Evolutionary conservation across 1,139 yeast species (phyloP), one percentile per base, ranked within the genome.

Genomic region (Hemisphaericaspora xylofermentans): DNA sequence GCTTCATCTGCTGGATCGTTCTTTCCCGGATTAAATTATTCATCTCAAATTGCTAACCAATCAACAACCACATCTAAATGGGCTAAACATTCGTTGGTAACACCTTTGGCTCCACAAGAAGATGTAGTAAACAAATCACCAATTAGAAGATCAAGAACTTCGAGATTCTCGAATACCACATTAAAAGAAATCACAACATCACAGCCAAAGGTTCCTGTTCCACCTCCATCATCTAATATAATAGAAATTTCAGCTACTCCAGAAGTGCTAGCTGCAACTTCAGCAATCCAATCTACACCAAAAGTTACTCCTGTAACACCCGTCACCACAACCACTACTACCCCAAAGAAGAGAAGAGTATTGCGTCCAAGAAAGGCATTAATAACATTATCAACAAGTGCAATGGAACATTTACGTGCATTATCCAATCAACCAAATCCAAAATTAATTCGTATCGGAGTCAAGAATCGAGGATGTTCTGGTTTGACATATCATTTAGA

Each of bases 401-500:
- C 98, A 0, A 69, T 88, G 3, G 61, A 64, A 6, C 97, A 93
- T 63, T 68, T 93, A 47, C 69, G 68, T 44, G 78, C 74, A 1
- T 70, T 93, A 30, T 66, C 85, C 50, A 77, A 84, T 44, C 87
- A 83, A 51, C 98, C 98, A 3, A 79, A 80, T 36, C 98, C 98
- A 19, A 82, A 93, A 64, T 71, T 88, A 58, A 88, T 93, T 43
- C 76, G 97, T 54, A 84, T 93, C 16, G 96, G 98, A 4, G 98
- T 94, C n/a, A 80, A 82, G 52, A 93, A 93, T 63, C 76, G 97
- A 63, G 98, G 98, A 3, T 93, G 98, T 61, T 91, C 98, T 0
- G 98, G 98, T 0, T 74, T 93, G 47, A 84, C 96, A 0, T 93
- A 93, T 63, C 85, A 89, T 61, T 69, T 93, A 50, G 96, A 89